phyloP scores from a whole-genome alignment of 768 basidiomycete species.

The Calvatia gigantea region DNA sequence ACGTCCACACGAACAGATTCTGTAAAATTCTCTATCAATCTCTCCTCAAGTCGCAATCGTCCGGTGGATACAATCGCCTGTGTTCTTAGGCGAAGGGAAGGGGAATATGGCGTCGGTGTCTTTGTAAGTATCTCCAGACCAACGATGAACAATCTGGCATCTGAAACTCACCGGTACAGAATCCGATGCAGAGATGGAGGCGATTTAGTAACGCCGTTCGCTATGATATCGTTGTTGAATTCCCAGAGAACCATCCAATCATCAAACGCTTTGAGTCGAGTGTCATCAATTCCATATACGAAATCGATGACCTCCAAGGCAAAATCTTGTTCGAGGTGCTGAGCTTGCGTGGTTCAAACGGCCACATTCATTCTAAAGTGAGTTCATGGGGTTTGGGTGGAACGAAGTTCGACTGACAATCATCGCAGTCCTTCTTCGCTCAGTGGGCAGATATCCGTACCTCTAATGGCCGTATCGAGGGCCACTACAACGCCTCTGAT shows the following conservation, averaged over 20 bases:
- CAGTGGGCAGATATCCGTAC: slow-evolving; percentile 3
- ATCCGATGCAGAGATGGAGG: neutral
- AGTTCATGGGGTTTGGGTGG: neutral
- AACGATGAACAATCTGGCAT: neutral
- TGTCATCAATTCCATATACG: neutral
- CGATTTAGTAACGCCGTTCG: neutral
- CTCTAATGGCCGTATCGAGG: slow-evolving; percentile 1
- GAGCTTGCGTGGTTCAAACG: slow-evolving; percentile 4
- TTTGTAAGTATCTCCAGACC: neutral
- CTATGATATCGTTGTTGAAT: slow-evolving; percentile 3
- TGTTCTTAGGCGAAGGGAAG: neutral
- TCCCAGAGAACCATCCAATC: slow-evolving; percentile 5
- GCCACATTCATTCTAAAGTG: neutral
- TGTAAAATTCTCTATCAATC: neutral
- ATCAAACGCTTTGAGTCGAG: slow-evolving; percentile 5
- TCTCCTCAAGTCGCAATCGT: neutral
- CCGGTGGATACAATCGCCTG: slow-evolving; percentile 5
- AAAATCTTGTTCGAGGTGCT: slow-evolving; percentile 2
- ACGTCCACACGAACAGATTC: neutral
- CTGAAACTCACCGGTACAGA: neutral
- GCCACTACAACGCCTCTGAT: slow-evolving; percentile 5
- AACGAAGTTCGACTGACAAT: neutral
- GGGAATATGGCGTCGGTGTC: slow-evolving; percentile 7
- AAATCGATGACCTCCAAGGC: slow-evolving; percentile 2
- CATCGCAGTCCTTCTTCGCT: neutral